Evolutionary conservation across 129 eudicot genomes (phyloP).

Genomic region (Gnaphalium uliginosum): DNA sequence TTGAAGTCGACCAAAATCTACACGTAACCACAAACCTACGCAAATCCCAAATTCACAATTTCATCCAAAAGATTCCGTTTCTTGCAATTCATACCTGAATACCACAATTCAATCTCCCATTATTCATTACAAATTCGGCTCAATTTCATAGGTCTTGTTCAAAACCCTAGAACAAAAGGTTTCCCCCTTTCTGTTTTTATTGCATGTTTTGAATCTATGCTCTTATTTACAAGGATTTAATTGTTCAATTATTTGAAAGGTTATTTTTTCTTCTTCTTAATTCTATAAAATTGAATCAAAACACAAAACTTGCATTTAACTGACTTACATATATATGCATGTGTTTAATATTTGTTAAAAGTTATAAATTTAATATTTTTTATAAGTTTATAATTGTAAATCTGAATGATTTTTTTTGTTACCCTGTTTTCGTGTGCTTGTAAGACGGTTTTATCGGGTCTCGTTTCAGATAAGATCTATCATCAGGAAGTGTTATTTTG

Average conservation of each 20-base stretch:
- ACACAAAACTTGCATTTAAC: neutral
- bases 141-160: neutral
- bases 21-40: neutral
- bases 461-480: neutral
- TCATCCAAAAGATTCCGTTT: neutral
- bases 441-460: too few relatives aligned
- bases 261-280: neutral
- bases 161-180: neutral
- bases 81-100: neutral
- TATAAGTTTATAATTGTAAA: too few relatives aligned
- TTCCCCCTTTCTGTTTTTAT: neutral
- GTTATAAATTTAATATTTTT: too few relatives aligned
- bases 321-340: neutral
- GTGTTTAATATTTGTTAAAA: neutral
- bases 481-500: neutral
- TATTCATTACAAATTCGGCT: neutral
- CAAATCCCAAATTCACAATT: neutral
- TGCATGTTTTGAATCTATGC: neutral
- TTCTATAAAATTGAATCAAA: neutral
- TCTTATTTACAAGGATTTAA: neutral
- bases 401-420: too few relatives aligned
- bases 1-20: neutral
- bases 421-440: neutral
- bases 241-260: neutral
- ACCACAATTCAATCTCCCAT: neutral